These are phyloP conservation scores for Ganoderma lingzhi DNA, from an alignment of 1,284 basidiomycete genomes.

Conservation along the genomic window DNA sequence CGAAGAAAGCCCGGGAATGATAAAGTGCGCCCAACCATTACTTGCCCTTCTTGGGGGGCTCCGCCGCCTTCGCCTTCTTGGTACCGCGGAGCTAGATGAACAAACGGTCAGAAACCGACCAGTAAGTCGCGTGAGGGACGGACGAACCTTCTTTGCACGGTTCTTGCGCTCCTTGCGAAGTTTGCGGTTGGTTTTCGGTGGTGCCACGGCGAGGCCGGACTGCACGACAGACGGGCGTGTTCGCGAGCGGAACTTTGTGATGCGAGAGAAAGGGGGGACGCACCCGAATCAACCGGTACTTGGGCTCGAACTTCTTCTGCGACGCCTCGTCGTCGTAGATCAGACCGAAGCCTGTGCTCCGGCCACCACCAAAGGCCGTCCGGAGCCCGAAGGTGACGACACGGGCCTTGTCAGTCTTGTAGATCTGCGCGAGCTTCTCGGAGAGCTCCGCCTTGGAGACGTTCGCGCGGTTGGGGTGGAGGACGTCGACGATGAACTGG, in stretches of 20 bases:
- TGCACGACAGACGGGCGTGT: conserved; percentile 44
- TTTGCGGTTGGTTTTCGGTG: conserved; percentile 94
- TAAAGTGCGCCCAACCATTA: conserved; percentile 53
- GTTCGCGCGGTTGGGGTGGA: conserved; percentile 96
- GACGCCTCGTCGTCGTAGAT: conserved; percentile 97
- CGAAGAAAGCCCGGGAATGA: conserved; percentile 37
- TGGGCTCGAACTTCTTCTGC: conserved; percentile 98
- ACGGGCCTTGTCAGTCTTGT: conserved; percentile 82
- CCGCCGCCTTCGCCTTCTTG: conserved; percentile 93
- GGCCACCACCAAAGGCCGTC: conserved; percentile 98
- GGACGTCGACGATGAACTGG: conserved; percentile 93
- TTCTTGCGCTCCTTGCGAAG: conserved; percentile 99
- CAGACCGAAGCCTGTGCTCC: conserved; percentile 96
- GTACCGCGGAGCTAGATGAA: conserved; percentile 81
- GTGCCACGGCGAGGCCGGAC: conserved; percentile 87
- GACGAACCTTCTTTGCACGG: conserved; percentile 92
- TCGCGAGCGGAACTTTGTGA: background rate
- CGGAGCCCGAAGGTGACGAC: conserved; percentile 85
- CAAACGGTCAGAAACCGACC: conserved; percentile 2
- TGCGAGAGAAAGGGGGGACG: conserved; percentile 43
- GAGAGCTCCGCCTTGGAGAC: conserved; percentile 93
- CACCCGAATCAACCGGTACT: conserved; percentile 94
- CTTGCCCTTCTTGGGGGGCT: conserved; percentile 88
- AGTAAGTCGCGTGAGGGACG: background rate
- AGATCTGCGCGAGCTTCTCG: conserved; percentile 88